Evolutionary conservation across 1,284 basidiomycete genomes (phyloP).

Genomic region (Peniophora sp.): DNA sequence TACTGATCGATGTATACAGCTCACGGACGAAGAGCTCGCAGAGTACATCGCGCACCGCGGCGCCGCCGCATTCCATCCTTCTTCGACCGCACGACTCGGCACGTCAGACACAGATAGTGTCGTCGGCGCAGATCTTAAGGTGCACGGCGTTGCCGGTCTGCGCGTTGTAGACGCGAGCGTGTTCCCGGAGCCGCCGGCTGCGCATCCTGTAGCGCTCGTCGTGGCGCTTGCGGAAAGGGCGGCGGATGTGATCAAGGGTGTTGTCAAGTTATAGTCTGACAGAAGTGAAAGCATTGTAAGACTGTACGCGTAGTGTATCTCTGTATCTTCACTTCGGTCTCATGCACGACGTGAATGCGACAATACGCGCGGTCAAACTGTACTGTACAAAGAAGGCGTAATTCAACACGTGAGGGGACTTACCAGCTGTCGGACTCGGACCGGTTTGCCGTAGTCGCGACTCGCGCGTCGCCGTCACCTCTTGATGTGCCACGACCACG

Average conservation of each 20-base stretch:
- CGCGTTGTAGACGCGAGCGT: slow-evolving; percentile 34
- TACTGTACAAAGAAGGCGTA: too few relatives aligned
- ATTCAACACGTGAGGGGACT: too few relatives aligned
- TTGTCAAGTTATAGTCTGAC: background rate
- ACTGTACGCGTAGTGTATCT: too few relatives aligned
- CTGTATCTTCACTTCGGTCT: too few relatives aligned
- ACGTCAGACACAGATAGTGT: background rate
- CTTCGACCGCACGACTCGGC: background rate
- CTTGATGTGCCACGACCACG: too few relatives aligned
- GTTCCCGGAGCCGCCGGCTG: slow-evolving; percentile 10
- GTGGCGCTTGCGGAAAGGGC: background rate
- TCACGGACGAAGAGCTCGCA: slow-evolving; percentile 25
- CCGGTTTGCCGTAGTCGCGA: too few relatives aligned
- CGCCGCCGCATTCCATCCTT: slow-evolving; percentile 27
- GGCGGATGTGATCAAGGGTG: slow-evolving; percentile 1
- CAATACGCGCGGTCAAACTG: too few relatives aligned
- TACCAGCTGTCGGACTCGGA: too few relatives aligned
- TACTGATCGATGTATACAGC: slow-evolving; percentile 4
- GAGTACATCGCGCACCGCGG: slow-evolving; percentile 19
- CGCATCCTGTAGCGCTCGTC: background rate
- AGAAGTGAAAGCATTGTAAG: too few relatives aligned
- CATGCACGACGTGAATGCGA: too few relatives aligned
- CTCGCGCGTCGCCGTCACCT: too few relatives aligned
- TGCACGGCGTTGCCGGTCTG: slow-evolving; percentile 27
- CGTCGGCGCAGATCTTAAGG: slow-evolving; percentile 4